Percentiles rank a stretch among this genome's conserved stretches.
Conservation (phyloP, 2,329 filamentous ascomycete genomes). For the Macrophomina phaseolina region DNA sequence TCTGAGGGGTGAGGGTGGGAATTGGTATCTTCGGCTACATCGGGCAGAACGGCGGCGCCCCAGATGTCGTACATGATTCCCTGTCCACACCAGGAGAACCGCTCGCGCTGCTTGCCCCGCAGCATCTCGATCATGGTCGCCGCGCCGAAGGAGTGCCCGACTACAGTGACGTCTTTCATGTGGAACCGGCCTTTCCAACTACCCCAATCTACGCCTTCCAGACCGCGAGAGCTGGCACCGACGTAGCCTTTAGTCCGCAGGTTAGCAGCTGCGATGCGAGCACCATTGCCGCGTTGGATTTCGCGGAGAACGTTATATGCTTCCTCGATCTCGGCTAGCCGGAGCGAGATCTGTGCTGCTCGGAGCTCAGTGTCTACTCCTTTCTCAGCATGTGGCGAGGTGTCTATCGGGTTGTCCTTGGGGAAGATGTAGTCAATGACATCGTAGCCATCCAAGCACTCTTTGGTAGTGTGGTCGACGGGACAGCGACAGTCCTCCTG, state of each 20-base stretch:
- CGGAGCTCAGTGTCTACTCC: constrained; percentile 67
- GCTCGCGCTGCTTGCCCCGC: constrained; percentile 52
- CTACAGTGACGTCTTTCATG: constrained; percentile 63
- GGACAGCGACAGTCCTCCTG: constrained; percentile 38
- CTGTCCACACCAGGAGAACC: constrained; percentile 64
- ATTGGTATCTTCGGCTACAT: constrained; percentile 32
- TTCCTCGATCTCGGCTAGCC: constrained; percentile 69
- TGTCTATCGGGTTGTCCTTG: constrained; percentile 55
- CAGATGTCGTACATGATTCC: constrained; percentile 72
- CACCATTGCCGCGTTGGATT: constrained; percentile 61
- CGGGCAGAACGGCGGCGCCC: constrained; percentile 42
- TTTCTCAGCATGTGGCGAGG: constrained; percentile 59
- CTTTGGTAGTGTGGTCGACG: constrained; percentile 47
- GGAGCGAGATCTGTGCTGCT: constrained; percentile 66
- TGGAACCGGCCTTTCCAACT: constrained; percentile 64
- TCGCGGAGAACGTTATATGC: constrained; percentile 62
- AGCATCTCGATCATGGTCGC: constrained; percentile 68
- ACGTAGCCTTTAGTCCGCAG: constrained; percentile 63
- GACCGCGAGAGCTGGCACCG: constrained; percentile 64
- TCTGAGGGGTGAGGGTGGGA: too few species aligned
- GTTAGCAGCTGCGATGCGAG: constrained; percentile 58
- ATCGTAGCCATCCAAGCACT: constrained; percentile 51
- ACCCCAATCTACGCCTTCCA: constrained; percentile 62
- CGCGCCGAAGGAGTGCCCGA: constrained; percentile 71
- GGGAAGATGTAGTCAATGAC: constrained; percentile 68